A percentile compares a stretch with the other conserved stretches of the same genome.
These are phyloP conservation scores for Alternaria atra DNA, from an alignment of 2,329 filamentous ascomycete genomes.

Conservation along the genomic window DNA sequence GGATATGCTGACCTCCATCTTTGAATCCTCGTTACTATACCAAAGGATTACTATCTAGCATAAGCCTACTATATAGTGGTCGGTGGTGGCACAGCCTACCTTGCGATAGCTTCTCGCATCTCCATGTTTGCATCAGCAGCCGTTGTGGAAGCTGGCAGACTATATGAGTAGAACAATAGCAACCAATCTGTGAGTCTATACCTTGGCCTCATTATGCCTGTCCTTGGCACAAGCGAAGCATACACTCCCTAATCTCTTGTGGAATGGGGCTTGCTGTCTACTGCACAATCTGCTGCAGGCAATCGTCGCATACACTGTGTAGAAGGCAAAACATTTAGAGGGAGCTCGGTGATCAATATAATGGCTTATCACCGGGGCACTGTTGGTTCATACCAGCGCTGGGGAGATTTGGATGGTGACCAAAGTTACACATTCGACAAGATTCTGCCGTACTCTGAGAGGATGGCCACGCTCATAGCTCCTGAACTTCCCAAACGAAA, in stretches of 20 bases:
- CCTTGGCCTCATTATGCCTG: slow-evolving; percentile 26
- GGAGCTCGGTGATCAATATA: slow-evolving; percentile 37
- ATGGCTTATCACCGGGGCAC: slow-evolving; percentile 40
- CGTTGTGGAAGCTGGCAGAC: slow-evolving; percentile 38
- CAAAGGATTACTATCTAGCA: neutral
- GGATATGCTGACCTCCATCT: neutral
- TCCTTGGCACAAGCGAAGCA: slow-evolving; percentile 26
- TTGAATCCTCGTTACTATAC: neutral
- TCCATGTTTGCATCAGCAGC: slow-evolving; percentile 33
- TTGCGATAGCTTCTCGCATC: slow-evolving; percentile 36
- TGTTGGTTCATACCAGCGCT: slow-evolving; percentile 33
- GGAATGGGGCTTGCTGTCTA: slow-evolving; percentile 42
- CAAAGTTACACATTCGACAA: slow-evolving; percentile 39
- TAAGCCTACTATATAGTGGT: slow-evolving; percentile 22
- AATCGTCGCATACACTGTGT: slow-evolving; percentile 44
- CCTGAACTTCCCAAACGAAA: slow-evolving; percentile 34
- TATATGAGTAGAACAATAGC: slow-evolving; percentile 40
- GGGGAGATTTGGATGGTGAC: slow-evolving; percentile 46
- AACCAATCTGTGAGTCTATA: slow-evolving; percentile 39
- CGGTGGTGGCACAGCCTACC: slow-evolving; percentile 41
- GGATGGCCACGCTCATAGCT: slow-evolving; percentile 37
- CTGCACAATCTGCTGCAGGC: slow-evolving; percentile 25
- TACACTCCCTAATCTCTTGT: slow-evolving; percentile 33
- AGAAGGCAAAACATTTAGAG: slow-evolving; percentile 44
- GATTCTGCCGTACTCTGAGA: slow-evolving; percentile 42